Evolutionary conservation across 163 green algal genomes (phyloP).

Genomic region (Trebouxiophyceae sp.): DNA sequence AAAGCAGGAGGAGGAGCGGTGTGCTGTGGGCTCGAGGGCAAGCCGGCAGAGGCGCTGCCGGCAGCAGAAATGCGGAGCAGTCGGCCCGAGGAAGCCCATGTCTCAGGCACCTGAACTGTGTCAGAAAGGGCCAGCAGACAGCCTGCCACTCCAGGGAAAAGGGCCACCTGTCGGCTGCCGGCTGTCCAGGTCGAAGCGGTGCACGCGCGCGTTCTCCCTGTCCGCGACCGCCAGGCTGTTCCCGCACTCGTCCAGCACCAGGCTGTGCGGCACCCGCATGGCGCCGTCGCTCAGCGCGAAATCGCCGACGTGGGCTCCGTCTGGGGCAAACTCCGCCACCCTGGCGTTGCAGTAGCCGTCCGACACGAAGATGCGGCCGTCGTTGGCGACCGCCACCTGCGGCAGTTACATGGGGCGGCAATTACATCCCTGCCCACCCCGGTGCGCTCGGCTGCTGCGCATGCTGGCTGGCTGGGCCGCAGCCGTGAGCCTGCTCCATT

Average conservation of each 20-base stretch:
- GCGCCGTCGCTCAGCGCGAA: slow-evolving; percentile 14
- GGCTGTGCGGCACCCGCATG: slow-evolving; percentile 43
- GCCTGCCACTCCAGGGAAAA: no score
- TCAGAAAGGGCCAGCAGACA: no score
- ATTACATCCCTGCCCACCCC: no score
- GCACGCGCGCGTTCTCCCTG: slow-evolving; percentile 45
- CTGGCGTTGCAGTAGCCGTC: slow-evolving; percentile 89
- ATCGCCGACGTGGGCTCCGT: slow-evolving; percentile 29
- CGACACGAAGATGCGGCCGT: slow-evolving; percentile 64
- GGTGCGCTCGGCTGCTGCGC: no score
- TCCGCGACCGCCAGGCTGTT: slow-evolving; percentile 52
- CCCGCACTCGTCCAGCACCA: slow-evolving; percentile 73
- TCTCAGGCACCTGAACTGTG: background rate
- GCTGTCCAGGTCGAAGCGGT: slow-evolving; percentile 34
- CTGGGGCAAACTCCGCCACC: slow-evolving; percentile 43
- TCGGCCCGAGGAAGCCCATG: background rate
- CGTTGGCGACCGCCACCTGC: slow-evolving; percentile 50
- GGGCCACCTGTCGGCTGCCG: slow-evolving; percentile 9
- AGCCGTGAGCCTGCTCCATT: no score
- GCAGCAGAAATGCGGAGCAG: no score
- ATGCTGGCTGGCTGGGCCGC: no score
- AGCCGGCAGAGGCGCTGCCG: no score
- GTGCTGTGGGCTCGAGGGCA: no score
- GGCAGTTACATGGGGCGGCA: no score
- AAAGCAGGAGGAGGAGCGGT: no score